Conservation (phyloP, 202 grass and related monocot genomes). For the Dendrocalamus latiflorus region DNA sequence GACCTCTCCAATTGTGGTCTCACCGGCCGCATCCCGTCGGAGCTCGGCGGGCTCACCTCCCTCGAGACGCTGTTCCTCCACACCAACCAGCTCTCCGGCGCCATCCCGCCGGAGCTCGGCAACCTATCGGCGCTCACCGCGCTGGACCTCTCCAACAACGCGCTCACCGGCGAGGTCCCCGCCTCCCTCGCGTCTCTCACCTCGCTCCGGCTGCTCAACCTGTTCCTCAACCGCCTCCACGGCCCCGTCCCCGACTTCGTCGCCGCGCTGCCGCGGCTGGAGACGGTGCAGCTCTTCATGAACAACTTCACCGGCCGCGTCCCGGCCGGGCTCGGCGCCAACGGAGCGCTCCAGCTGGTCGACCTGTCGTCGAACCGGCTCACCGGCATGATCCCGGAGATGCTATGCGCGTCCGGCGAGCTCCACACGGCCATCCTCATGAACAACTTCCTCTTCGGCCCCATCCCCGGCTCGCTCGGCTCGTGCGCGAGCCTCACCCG, state of each 20-base stretch:
- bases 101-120: constrained; percentile 61
- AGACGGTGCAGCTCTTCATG: constrained; percentile 83
- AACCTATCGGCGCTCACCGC: constrained; percentile 48
- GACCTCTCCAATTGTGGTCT: constrained; percentile 88
- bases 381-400: no score
- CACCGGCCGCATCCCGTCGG: constrained; percentile 36
- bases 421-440: no score
- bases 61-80: constrained; percentile 87
- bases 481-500: no score
- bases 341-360: no score
- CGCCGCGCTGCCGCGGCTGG: constrained; percentile 48
- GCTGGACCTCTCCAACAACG: constrained; percentile 98
- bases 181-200: constrained; percentile 39
- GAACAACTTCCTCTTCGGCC: no score
- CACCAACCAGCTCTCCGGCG: constrained; percentile 66
- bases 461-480: no score
- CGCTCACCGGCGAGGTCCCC: constrained; percentile 68
- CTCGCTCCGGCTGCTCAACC: constrained; percentile 59
- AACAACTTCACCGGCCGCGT: no score
- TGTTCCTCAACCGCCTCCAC: constrained; percentile 87
- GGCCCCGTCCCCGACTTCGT: constrained; percentile 70
- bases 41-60: constrained; percentile 45
- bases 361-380: no score
- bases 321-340: no score
- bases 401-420: no score